Evolutionary conservation across 2,329 filamentous ascomycete species (phyloP).

Genomic region (Aphanocladium album): DNA sequence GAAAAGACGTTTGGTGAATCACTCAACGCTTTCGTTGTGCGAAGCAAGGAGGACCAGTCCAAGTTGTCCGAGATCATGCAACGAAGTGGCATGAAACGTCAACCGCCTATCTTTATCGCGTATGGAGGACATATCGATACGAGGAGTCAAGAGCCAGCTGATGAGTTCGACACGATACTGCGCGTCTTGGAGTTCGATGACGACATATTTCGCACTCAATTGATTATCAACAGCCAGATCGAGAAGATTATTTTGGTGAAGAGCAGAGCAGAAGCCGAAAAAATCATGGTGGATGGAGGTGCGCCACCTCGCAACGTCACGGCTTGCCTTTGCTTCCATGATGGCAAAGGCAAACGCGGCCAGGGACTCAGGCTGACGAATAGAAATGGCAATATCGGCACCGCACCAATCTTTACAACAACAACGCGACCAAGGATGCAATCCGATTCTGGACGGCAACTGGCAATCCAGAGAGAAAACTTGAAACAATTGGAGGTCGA

Average conservation of each 20-base stretch:
- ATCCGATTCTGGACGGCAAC: constrained; percentile 65
- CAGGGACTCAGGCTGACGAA: constrained; percentile 55
- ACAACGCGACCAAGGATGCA: constrained; percentile 66
- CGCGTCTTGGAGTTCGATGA: constrained; percentile 78
- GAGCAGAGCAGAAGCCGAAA: constrained; percentile 59
- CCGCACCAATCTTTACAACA: constrained; percentile 41
- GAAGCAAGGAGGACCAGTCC: constrained; percentile 68
- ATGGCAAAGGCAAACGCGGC: constrained; percentile 47
- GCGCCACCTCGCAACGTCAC: constrained; percentile 63
- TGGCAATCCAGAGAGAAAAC: constrained; percentile 47
- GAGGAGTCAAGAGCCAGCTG: constrained; percentile 61
- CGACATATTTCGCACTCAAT: constrained; percentile 67
- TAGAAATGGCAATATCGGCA: constrained; percentile 37
- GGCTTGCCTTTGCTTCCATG: constrained; percentile 65
- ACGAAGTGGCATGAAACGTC: constrained; percentile 47
- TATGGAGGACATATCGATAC: constrained; percentile 33
- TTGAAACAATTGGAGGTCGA: constrained; percentile 52
- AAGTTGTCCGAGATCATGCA: constrained; percentile 63
- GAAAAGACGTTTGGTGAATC: constrained; percentile 69
- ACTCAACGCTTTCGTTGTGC: constrained; percentile 77
- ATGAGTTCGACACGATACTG: constrained; percentile 69
- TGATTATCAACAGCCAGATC: constrained; percentile 77
- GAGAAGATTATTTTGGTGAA: constrained; percentile 80
- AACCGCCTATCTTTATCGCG: constrained; percentile 35
- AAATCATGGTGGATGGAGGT: constrained; percentile 60